phyloP scores from a whole-genome alignment of 2,329 filamentous ascomycete genomes.

The Penicillium verrucosum region DNA sequence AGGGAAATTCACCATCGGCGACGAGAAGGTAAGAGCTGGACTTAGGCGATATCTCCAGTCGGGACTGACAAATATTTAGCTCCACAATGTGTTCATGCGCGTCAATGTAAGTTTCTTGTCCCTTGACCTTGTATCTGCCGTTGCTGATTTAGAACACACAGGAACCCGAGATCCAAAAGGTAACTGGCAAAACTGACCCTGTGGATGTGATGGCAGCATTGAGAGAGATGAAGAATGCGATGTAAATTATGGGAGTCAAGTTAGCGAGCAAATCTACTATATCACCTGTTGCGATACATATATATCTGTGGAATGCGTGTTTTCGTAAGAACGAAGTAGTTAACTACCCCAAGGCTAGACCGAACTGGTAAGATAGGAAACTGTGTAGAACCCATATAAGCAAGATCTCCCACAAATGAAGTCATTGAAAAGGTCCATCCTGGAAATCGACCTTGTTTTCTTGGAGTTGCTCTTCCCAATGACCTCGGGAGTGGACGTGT shows the following conservation, averaged over 20 bases:
- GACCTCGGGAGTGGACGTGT: not conserved
- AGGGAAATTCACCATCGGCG: conserved; percentile 92
- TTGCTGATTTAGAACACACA: conserved; percentile 34
- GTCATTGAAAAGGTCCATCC: not conserved
- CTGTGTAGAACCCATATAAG: not conserved
- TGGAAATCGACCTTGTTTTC: not conserved
- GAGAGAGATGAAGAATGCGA: conserved; percentile 75
- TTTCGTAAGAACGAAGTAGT: not conserved
- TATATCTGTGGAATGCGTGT: not conserved
- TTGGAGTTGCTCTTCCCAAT: not conserved
- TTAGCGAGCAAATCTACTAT: not conserved
- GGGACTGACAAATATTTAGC: conserved; percentile 45
- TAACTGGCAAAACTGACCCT: conserved; percentile 74
- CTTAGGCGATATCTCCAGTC: not conserved
- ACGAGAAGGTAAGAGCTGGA: conserved; percentile 74
- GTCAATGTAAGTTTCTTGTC: conserved; percentile 59
- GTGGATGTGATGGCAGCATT: conserved; percentile 81
- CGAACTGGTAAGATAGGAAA: not conserved
- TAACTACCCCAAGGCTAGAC: not conserved
- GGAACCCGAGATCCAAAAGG: conserved; percentile 81
- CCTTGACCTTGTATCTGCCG: not conserved
- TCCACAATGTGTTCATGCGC: conserved; percentile 97
- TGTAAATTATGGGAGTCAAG: conserved; percentile 26
- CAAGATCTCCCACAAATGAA: not conserved
- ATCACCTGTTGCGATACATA: not conserved